A percentile compares a stretch with the other conserved stretches of the same genome.
phyloP scores from a whole-genome alignment of 2,329 filamentous ascomycete genomes.

The Cladosporium sp. region DNA sequence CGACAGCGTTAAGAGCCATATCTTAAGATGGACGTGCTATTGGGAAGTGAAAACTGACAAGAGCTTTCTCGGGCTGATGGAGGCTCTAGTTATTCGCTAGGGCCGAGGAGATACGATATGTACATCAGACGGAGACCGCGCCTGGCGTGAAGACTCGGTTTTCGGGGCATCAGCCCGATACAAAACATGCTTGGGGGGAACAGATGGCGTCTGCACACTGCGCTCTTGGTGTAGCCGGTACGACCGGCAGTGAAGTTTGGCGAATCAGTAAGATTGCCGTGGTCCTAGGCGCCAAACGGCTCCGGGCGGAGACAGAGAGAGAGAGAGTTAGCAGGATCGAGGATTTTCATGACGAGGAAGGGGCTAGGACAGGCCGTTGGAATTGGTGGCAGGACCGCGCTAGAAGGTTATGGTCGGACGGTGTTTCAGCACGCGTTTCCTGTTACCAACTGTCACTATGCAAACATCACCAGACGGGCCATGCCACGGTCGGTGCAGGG shows the following conservation, averaged over 20 bases:
- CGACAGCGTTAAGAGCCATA: neutral
- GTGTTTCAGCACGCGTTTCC: constrained; percentile 13
- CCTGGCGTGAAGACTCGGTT: neutral
- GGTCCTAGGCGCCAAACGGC: neutral
- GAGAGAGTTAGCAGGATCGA: neutral
- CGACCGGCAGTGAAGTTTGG: neutral
- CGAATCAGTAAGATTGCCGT: constrained; percentile 13
- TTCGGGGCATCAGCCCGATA: constrained; percentile 2
- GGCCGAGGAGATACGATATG: neutral
- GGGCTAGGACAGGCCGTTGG: constrained; percentile 10
- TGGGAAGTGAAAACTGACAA: neutral
- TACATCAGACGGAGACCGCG: neutral
- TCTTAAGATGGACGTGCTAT: constrained; percentile 5
- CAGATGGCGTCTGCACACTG: constrained; percentile 10
- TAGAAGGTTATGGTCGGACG: constrained; percentile 14
- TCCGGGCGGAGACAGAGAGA: neutral
- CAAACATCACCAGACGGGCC: neutral
- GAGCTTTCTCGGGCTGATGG: neutral
- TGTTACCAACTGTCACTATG: neutral
- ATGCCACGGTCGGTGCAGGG: constrained; percentile 4
- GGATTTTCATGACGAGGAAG: constrained; percentile 13
- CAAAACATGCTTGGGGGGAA: constrained; percentile 7
- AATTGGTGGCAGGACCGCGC: constrained; percentile 16
- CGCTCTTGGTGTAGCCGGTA: neutral
- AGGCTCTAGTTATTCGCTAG: constrained; percentile 1